Evolutionary conservation across 495 filamentous ascomycete genomes (phyloP), one percentile per base, ranked within the genome.

Genomic region (Viridothelium virens): DNA sequence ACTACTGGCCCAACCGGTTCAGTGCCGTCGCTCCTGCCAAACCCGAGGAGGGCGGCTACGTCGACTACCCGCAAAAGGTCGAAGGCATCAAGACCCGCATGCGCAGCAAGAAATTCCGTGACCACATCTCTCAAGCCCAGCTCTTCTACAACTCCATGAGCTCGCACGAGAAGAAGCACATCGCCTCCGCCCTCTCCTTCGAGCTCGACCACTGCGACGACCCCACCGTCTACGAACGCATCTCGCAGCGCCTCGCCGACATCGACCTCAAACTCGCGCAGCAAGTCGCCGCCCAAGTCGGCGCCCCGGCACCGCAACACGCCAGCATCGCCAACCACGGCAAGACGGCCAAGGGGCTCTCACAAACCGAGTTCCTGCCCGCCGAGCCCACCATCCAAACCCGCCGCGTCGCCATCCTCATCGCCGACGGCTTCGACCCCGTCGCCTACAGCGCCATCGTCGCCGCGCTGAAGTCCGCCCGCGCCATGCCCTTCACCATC

Each of bases 191-290:
- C 0, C 82, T 96, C 53, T 78, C 81, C 3, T 96, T 96, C 74
- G 92, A 96, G 76, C 84, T 96, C 6, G 89, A 91, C 70, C 91
- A 96, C 76, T 96, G 92, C 75, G 91, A 95, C 56, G 91, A 96
- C 61, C 87, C 87, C 0, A 71, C 89, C 34, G 91, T 96, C 31
- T 95, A 92, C 72, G 80, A 85, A 63, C 83, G 87, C 70, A 85
- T 94, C 78, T 80, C 81, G 2, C 77, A 87, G 61, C 86, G 91
- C 33, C 78, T 94, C 3, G 78, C 85, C 2, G 85, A 90, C 7
- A 90, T 94, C 70, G 88, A 91, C 67, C 74, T 91, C 1, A 79
- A 79, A 1, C 86, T 96, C 3, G 89, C 91, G 0, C 81, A 89
- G 74, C 77, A 78, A 2, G 89, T 92, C 9, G 86, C 89, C 0